Base-by-base conservation (phyloP, 352 stramenopile species). In the Phytophthora fragariaefolia region DNA sequence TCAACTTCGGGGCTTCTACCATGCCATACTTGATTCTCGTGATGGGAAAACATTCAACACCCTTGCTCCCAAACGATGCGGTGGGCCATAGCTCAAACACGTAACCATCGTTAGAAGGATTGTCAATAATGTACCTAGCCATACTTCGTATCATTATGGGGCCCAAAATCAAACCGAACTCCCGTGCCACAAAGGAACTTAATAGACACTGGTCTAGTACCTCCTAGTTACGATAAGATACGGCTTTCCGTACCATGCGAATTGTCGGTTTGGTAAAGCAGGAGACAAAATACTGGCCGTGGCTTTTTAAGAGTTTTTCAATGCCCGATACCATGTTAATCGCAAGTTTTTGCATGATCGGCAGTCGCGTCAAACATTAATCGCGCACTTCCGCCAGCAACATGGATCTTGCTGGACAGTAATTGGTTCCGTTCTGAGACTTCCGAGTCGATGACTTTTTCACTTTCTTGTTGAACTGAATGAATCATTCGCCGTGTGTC, bases 1-100 rank as follows among this genome's bases (percentile, higher is more conserved):
- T 40, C 5, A 68, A 53, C 18, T 52, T 51, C 24, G 47, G n/a
- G n/a, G n/a, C n/a, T n/a, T n/a, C n/a, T n/a, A 66, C 10, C 54
- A n/a, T n/a, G n/a, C n/a, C n/a, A n/a, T n/a, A n/a, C n/a, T n/a
- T n/a, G n/a, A n/a, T n/a, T n/a, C n/a, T n/a, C n/a, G n/a, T n/a
- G n/a, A n/a, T n/a, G n/a, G n/a, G n/a, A n/a, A n/a, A n/a, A n/a
- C n/a, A n/a, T n/a, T n/a, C n/a, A n/a, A n/a, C n/a, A n/a, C n/a
- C n/a, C n/a, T n/a, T n/a, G n/a, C n/a, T n/a, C n/a, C n/a, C n/a
- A n/a, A n/a, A n/a, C n/a, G n/a, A n/a, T n/a, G n/a, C n/a, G n/a
- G n/a, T n/a, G n/a, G n/a, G n/a, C n/a, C n/a, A n/a, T n/a, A n/a
- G n/a, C n/a, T n/a, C n/a, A 34, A 47, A n/a, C 23, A 68, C 46